Evolutionary conservation across 108 stramenopile species (phyloP), one percentile per base, ranked within the genome.

Genomic region (Cyclotella choctawhatcheeana): DNA sequence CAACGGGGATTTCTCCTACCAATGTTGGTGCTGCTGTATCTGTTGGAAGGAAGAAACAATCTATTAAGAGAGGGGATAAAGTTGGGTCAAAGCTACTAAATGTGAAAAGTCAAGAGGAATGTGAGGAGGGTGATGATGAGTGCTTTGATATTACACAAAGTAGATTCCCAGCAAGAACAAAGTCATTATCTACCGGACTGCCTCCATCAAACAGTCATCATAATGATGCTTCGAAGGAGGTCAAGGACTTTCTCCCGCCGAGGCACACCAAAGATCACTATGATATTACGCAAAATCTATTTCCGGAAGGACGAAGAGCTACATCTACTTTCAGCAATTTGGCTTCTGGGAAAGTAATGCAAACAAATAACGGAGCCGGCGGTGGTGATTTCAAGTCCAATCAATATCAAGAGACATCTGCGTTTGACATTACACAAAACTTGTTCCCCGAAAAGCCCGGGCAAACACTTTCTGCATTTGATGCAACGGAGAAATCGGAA

Each of bases 401-500:
- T 1, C 10, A 12, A 29, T n/a, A 12, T 40, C 35, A 3, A 5
- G 59, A 60, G 7, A 16, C 25, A 12, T 5, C 37, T 43, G 22
- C 43, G 25, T 60, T 44, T 60, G 59, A 60, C 35, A 60, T 60
- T 40, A 60, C 59, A 30, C 59, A 40, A 44, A 60, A 60, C 27
- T 40, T 60, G 5, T 60, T 60, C 24, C 59, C 59, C 1, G 37
- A 60, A 40, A 1, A 27, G n/a, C 55, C 8, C n/a, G 16, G n/a
- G 43, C 43, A 35, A 14, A 20, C 27, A 26, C n/a, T n/a, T n/a
- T 21, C 59, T 13, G 59, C 59, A 21, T 60, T 60, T 40, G 13
- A 22, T 0, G 59, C 20, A 5, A 22, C 0, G 14, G 59, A 60
- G 20, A 60, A 60, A 40, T 60, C 59, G 22, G 59, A 60, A 43